Conservation (phyloP, 192 early-diverging fungal genomes). For the Coemansia asiatica region DNA sequence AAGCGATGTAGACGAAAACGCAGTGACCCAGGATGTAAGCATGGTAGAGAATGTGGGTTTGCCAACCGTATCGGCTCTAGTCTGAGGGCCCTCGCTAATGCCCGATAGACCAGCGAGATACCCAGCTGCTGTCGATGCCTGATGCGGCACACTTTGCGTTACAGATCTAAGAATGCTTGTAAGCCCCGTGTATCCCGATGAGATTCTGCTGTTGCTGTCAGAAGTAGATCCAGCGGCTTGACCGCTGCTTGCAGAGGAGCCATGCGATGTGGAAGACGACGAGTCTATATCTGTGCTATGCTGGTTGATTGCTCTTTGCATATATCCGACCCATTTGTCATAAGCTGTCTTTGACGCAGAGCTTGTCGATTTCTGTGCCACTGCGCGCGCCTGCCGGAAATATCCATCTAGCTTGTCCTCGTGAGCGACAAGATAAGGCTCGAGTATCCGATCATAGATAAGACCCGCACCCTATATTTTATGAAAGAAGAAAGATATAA, state of each 20-base stretch:
- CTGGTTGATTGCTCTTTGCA: constrained; percentile 40
- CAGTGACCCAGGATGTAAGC: constrained; percentile 39
- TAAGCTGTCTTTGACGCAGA: constrained; percentile 42
- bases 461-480: constrained; percentile 44
- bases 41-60: constrained; percentile 24
- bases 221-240: too few relatives aligned
- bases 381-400: constrained; percentile 44
- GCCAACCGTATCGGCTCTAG: constrained; percentile 16
- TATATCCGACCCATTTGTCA: constrained; percentile 51
- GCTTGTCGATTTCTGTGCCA: constrained; percentile 43
- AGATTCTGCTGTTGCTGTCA: background rate
- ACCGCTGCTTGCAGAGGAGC: background rate
- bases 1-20: constrained; percentile 22
- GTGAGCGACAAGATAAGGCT: constrained; percentile 45
- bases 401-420: constrained; percentile 42
- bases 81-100: constrained; percentile 13
- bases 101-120: constrained; percentile 35
- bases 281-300: constrained; percentile 2
- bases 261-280: constrained; percentile 5
- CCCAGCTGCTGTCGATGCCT: constrained; percentile 30
- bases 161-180: constrained; percentile 30
- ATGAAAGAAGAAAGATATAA: background rate
- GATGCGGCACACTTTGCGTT: constrained; percentile 32
- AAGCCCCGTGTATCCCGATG: constrained; percentile 14
- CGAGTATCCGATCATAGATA: constrained; percentile 51